These are phyloP conservation scores for Ensete glaucum DNA, from an alignment of 176 grass and related monocot genomes.

Conservation along the genomic window DNA sequence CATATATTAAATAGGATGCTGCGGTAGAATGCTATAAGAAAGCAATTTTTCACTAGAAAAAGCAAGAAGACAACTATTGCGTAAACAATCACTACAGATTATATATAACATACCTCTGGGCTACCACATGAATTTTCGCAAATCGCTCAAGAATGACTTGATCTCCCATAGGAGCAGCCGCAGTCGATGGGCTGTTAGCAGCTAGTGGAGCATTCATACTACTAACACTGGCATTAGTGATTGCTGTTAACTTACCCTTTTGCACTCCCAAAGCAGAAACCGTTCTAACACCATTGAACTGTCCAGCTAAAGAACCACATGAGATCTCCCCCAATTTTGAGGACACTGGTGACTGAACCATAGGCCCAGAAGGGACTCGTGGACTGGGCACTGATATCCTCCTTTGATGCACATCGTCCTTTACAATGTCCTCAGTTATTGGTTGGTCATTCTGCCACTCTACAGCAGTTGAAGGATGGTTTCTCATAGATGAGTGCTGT, in stretches of 20 bases:
- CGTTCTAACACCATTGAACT: constrained; percentile 57
- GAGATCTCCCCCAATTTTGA: constrained; percentile 88
- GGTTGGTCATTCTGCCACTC: constrained; percentile 50
- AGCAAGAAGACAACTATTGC: constrained; percentile 12
- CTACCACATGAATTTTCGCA: constrained; percentile 50
- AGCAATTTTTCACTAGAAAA: too few relatives aligned
- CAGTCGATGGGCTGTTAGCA: constrained; percentile 67
- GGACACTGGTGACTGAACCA: constrained; percentile 80
- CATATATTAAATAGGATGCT: too few relatives aligned
- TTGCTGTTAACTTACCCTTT: constrained; percentile 73
- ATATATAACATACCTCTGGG: constrained; percentile 41
- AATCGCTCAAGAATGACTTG: constrained; percentile 80
- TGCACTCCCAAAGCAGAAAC: constrained; percentile 56
- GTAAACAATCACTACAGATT: constrained; percentile 13
- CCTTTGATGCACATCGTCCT: constrained; percentile 59
- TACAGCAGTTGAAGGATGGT: constrained; percentile 32
- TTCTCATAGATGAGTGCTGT: constrained; percentile 46
- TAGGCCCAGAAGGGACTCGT: constrained; percentile 45
- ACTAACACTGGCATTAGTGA: constrained; percentile 72
- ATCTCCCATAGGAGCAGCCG: constrained; percentile 49
- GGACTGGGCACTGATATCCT: constrained; percentile 52
- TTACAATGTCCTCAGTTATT: constrained; percentile 54
- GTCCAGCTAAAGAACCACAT: constrained; percentile 66
- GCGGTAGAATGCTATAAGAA: too few relatives aligned
- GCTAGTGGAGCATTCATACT: constrained; percentile 53